Conservation (phyloP, 2,329 filamentous ascomycete species). For the Colletotrichum sidae region DNA sequence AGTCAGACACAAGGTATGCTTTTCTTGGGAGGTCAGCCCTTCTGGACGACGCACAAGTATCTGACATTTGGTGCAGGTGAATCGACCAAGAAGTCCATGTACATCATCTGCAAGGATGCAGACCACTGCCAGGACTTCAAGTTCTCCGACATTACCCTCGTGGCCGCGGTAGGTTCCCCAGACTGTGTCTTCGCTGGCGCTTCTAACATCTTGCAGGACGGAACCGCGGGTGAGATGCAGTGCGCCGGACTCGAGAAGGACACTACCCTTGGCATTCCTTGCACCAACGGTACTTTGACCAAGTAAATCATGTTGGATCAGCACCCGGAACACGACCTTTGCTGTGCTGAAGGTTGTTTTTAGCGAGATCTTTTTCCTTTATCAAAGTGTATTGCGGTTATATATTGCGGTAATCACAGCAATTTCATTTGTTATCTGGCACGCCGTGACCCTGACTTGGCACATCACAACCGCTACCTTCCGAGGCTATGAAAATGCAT, state of each 20-base stretch:
- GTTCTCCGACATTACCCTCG: slow-evolving; percentile 20
- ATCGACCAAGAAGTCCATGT: slow-evolving; percentile 19
- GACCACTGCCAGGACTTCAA: slow-evolving; percentile 24
- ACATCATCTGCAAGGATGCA: slow-evolving; percentile 28
- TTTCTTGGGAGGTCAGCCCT: background rate
- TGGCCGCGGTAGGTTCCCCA: slow-evolving; percentile 6
- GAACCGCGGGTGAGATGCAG: slow-evolving; percentile 17
- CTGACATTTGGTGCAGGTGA: background rate
- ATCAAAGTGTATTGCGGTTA: no score
- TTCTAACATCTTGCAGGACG: slow-evolving; percentile 7
- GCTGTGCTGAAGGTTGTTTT: no score
- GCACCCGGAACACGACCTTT: no score
- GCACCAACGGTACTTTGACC: slow-evolving; percentile 22
- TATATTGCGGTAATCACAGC: no score
- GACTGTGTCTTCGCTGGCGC: no score
- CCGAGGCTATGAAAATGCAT: no score
- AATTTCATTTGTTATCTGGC: no score
- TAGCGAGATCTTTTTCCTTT: no score
- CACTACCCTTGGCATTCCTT: slow-evolving; percentile 18
- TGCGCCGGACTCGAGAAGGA: slow-evolving; percentile 19
- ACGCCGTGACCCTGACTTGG: no score
- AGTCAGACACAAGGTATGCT: slow-evolving; percentile 14
- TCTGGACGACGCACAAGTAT: background rate
- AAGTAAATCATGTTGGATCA: background rate
- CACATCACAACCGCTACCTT: no score